These are phyloP conservation scores for Cryptosporidium andersoni DNA, from an alignment of 169 alveolate genomes.

Conservation along the genomic window DNA sequence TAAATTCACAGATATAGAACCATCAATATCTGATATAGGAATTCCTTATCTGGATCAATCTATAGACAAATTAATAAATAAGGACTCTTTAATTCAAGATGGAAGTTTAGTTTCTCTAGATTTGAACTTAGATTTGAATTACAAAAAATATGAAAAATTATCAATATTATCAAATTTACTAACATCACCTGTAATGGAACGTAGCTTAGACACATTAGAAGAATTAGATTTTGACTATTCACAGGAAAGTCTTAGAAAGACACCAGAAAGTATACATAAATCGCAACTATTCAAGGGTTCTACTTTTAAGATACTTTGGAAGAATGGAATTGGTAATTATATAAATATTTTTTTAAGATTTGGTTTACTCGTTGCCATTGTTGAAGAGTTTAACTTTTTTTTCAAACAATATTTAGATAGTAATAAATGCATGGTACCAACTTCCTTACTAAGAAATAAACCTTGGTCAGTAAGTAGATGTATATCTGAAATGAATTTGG, in stretches of 20 bases:
- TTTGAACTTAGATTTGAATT: background rate
- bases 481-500: background rate
- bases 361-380: slow-evolving; percentile 37
- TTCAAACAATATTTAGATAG: background rate
- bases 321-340: background rate
- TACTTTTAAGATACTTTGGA: slow-evolving; percentile 21
- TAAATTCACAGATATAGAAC: too few relatives aligned
- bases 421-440: background rate
- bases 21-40: too few relatives aligned
- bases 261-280: background rate
- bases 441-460: background rate
- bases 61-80: too few relatives aligned
- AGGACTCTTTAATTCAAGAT: background rate
- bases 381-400: slow-evolving; percentile 5
- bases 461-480: background rate
- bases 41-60: too few relatives aligned
- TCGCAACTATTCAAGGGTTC: background rate
- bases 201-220: slow-evolving; percentile 10
- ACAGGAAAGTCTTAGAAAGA: slow-evolving; percentile 15
- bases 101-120: background rate
- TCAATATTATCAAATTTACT: slow-evolving; percentile 6
- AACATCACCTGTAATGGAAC: slow-evolving; percentile 48
- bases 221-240: slow-evolving; percentile 51
- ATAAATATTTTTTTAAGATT: slow-evolving; percentile 33
- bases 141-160: background rate